Evolutionary conservation across 257 asterid genomes (phyloP).

Genomic region (Echium plantagineum): DNA sequence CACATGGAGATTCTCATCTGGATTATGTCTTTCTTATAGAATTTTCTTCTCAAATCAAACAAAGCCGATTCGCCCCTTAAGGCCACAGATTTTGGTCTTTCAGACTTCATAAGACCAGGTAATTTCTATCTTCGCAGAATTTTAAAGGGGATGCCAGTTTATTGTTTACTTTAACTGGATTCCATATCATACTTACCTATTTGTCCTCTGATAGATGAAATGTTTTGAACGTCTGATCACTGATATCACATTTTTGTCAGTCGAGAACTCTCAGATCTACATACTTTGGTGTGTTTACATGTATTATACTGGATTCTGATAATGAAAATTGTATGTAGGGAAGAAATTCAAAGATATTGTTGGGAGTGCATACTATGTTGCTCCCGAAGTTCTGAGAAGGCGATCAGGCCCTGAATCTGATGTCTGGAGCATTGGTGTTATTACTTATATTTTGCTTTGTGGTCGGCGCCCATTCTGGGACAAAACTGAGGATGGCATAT

Average conservation of each 20-base stretch:
- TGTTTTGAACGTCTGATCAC: not conserved
- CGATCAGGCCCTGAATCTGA: slow-evolving; percentile 99
- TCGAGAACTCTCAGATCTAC: not conserved
- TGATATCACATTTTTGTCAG: too few relatives aligned
- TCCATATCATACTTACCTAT: not conserved
- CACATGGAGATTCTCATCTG: slow-evolving; percentile 12
- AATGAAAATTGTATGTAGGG: slow-evolving; percentile 32
- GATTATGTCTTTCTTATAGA: slow-evolving; percentile 34
- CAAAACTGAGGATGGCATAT: slow-evolving; percentile 96
- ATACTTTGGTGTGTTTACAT: slow-evolving; percentile 2
- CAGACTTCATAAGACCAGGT: slow-evolving; percentile 98
- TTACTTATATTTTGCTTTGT: slow-evolving; percentile 88
- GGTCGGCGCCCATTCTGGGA: slow-evolving; percentile 99
- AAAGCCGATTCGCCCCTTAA: slow-evolving; percentile 76
- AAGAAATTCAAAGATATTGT: slow-evolving; percentile 86
- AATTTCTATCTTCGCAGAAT: slow-evolving; percentile 7
- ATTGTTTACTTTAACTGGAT: not conserved
- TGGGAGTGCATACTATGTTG: slow-evolving; percentile 99
- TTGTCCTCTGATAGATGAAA: not conserved
- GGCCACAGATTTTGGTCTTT: slow-evolving; percentile 99
- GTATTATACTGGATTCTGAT: slow-evolving; percentile 1
- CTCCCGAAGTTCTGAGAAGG: slow-evolving; percentile 96
- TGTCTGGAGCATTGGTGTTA: slow-evolving; percentile 98
- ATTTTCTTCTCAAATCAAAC: slow-evolving; percentile 82
- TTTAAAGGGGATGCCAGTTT: not conserved